Conservation (phyloP, 2,329 filamentous ascomycete species). For the Penicillium sp. region DNA sequence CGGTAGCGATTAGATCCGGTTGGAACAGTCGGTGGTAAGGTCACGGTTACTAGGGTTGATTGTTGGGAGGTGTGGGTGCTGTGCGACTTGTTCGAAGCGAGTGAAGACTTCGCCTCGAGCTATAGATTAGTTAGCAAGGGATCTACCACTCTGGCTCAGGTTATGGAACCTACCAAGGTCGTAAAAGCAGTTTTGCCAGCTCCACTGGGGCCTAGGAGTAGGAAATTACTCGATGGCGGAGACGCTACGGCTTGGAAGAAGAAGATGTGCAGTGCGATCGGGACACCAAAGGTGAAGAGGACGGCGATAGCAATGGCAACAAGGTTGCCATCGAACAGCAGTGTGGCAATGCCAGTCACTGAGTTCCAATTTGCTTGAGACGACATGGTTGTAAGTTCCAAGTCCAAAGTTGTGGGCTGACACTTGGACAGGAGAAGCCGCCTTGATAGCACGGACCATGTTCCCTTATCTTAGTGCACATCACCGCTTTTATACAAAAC, state of each 20-base stretch:
- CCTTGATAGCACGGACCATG: slow-evolving; percentile 3
- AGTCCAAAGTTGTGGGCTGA: slow-evolving; percentile 7
- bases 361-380: slow-evolving; percentile 39
- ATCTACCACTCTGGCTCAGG: neutral
- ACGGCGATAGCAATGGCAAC: slow-evolving; percentile 63
- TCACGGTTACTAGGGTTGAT: slow-evolving; percentile 57
- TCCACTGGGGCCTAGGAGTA: slow-evolving; percentile 77
- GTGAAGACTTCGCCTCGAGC: slow-evolving; percentile 48
- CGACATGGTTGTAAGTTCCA: slow-evolving; percentile 25
- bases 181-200: slow-evolving; percentile 85
- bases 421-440: neutral
- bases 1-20: slow-evolving; percentile 64
- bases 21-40: slow-evolving; percentile 53
- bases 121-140: slow-evolving; percentile 17
- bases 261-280: slow-evolving; percentile 73
- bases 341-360: slow-evolving; percentile 40
- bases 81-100: slow-evolving; percentile 34
- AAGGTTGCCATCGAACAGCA: slow-evolving; percentile 45
- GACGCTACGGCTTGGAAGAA: slow-evolving; percentile 65
- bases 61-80: slow-evolving; percentile 64
- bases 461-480: neutral
- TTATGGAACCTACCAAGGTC: slow-evolving; percentile 60
- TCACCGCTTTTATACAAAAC: neutral
- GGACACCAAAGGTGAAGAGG: slow-evolving; percentile 69
- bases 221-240: slow-evolving; percentile 68